Percentiles rank a stretch among this genome's conserved stretches.
phyloP scores from a whole-genome alignment of 345 rosid species.

The Aurinia saxatilis region DNA sequence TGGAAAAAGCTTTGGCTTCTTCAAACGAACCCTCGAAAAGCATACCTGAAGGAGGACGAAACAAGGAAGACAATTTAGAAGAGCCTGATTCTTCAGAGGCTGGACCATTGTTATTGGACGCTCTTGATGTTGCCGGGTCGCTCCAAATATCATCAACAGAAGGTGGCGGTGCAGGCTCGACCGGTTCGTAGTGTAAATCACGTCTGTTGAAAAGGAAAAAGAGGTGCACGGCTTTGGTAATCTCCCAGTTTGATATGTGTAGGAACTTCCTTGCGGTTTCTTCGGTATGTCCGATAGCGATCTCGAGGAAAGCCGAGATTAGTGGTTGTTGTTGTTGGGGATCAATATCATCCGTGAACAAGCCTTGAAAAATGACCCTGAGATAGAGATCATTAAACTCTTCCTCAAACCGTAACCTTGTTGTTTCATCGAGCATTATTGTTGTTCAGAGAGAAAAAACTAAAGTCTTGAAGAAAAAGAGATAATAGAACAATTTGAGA shows the following conservation, averaged over 20 bases:
- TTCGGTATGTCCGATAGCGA: conserved; percentile 6
- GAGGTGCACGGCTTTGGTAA: neutral
- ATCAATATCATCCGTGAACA: no score
- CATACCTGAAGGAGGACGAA: neutral
- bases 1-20: neutral
- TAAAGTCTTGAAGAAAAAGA: no score
- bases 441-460: no score
- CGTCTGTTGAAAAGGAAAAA: neutral
- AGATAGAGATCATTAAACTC: no score
- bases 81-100: neutral
- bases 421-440: no score
- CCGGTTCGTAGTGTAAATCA: neutral
- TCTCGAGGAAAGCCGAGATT: conserved; percentile 10
- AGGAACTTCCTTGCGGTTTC: conserved; percentile 9
- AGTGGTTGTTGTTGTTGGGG: neutral
- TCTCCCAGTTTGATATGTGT: neutral
- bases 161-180: neutral
- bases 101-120: no score
- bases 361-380: no score
- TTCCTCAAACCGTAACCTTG: no score
- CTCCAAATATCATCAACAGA: no score
- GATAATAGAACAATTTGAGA: no score
- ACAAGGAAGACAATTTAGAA: neutral
- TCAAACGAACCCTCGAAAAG: neutral
- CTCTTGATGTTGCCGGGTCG: no score